Evolutionary conservation across 2,329 filamentous ascomycete species (phyloP).

Genomic region (Colletotrichum gigasporum): DNA sequence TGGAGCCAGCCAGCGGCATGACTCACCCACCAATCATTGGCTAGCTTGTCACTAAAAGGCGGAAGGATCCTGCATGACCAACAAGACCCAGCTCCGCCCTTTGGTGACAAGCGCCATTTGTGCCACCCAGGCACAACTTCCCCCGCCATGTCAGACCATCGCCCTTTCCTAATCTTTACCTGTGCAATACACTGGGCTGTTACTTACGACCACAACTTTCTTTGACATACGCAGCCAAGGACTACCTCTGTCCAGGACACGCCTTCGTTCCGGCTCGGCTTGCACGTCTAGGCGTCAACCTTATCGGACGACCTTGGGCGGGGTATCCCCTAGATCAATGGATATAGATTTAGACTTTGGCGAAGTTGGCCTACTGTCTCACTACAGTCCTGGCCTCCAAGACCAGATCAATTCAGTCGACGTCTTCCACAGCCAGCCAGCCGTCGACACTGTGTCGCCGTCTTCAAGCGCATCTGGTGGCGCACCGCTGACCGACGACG

Average conservation of each 20-base stretch:
- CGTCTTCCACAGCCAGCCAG: background rate
- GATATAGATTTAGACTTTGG: background rate
- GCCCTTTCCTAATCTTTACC: background rate
- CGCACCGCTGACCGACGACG: background rate
- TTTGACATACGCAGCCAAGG: too few relatives aligned
- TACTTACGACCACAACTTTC: too few relatives aligned
- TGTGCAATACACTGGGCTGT: background rate
- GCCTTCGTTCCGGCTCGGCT: too few relatives aligned
- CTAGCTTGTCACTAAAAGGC: too few relatives aligned
- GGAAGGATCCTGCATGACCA: background rate
- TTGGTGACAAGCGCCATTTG: background rate
- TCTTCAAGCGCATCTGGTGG: constrained; percentile 1
- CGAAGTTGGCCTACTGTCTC: background rate
- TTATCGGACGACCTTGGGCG: background rate
- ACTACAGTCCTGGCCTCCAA: background rate
- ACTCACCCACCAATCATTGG: too few relatives aligned
- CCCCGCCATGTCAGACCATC: background rate
- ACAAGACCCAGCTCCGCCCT: constrained; percentile 13
- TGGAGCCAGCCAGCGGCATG: too few relatives aligned
- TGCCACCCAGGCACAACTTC: background rate
- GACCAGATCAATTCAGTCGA: background rate
- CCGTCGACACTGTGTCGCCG: background rate
- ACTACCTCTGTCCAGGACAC: too few relatives aligned
- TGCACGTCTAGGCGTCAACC: background rate
- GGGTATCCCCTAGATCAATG: background rate